Base-by-base conservation (phyloP, 306 rosid genomes). In the Inga leiocalycina region DNA sequence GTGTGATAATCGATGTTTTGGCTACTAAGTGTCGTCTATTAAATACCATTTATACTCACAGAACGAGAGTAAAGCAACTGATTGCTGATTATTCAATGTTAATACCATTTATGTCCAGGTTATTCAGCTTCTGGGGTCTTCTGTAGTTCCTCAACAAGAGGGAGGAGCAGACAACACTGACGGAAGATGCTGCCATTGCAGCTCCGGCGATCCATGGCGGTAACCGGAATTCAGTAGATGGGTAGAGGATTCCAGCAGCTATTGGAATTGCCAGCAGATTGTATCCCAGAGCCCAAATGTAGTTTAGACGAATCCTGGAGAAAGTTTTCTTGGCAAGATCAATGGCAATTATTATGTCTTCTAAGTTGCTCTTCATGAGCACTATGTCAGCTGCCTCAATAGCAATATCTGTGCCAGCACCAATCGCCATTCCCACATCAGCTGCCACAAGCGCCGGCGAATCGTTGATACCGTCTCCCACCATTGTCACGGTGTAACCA, bases 161-260 rank as follows among this genome's bases (percentile, higher is more conserved):
- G 74, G 97, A 93, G 68, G 91, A 91, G 73, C 93, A 91, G 13
- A 91, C 97, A 35, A 93, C 97, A 71, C 92, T 91, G 51, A 93
- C 94, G 20, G 96, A 93, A 67, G 98, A 94, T 43, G 97, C 97
- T 57, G 97, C 98, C 98, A 94, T 94, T 48, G 97, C 94, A 17
- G 97, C 98, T 70, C 94, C 98, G 5, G 97, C 98, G 75, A 94
- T 56, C 94, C 97, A 94, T 37, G 98, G 98, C 0, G 92, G 98
- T 82, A 94, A 73, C 35, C 92, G 79, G 67, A 92, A 92, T 66
- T 89, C 51, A 4, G 91, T 88, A 22, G 85, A 88, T 15, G 97
- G 94, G 80, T 86, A 91, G 32, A 93, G 86, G 34, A 73, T 83
- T 7, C 97, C 95, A 0, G 97, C 95, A 20, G 98, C 97, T 3